Evolutionary conservation across 2,329 filamentous ascomycete genomes (phyloP).

Genomic region (Tolypocladium paradoxum): DNA sequence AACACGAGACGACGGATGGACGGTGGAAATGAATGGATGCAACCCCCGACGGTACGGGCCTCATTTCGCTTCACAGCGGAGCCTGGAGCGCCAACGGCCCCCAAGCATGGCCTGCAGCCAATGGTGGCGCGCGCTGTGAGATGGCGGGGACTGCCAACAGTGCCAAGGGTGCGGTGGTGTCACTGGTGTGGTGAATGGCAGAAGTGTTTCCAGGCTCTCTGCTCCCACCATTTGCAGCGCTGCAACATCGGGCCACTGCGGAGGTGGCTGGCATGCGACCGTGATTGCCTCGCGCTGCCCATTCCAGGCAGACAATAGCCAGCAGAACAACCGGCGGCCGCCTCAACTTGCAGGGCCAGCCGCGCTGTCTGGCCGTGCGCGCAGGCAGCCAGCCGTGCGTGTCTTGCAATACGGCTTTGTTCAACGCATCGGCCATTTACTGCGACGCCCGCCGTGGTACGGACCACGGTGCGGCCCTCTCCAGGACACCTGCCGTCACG

Average conservation of each 20-base stretch:
- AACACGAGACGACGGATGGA: background rate
- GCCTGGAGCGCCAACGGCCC: background rate
- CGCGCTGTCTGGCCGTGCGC: background rate
- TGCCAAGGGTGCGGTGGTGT: background rate
- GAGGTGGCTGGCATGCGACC: background rate
- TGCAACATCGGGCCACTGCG: too few relatives aligned
- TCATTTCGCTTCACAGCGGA: conserved; percentile 12
- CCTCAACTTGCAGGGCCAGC: background rate
- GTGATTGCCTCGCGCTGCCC: background rate
- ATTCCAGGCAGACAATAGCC: background rate
- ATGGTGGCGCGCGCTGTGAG: background rate
- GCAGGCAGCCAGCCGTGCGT: background rate
- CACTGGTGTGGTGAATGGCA: background rate
- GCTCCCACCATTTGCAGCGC: background rate
- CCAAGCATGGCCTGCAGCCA: background rate
- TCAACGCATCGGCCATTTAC: background rate
- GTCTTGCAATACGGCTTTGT: background rate
- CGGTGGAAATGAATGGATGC: background rate
- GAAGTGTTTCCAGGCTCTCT: background rate
- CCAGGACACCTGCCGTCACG: background rate
- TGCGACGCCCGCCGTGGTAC: background rate
- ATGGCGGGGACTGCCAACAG: too few relatives aligned
- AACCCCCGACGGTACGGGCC: background rate
- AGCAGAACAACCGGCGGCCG: background rate
- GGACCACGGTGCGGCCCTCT: background rate